Evolutionary conservation across 805 yeast species (phyloP).

Genomic region (Candida qinlingensis): DNA sequence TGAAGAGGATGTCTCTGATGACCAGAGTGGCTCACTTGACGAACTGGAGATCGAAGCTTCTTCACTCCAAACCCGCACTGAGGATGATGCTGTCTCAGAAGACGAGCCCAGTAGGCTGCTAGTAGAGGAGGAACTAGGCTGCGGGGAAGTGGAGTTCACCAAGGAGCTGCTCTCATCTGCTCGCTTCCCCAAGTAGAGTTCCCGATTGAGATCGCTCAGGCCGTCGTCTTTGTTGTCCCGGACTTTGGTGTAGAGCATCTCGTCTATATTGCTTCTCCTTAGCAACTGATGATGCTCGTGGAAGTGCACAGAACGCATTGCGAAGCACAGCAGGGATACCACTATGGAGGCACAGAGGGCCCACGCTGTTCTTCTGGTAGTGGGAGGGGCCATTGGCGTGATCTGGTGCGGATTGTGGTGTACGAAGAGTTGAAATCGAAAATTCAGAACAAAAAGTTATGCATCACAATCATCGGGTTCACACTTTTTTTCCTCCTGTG

Average conservation of each 20-base stretch:
- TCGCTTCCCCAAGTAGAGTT: not conserved
- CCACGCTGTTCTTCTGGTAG: not conserved
- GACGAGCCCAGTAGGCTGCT: not conserved
- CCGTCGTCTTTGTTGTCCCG: not conserved
- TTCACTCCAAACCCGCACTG: not conserved
- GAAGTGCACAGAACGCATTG: not conserved
- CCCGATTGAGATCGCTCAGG: not conserved
- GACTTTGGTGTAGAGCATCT: not conserved
- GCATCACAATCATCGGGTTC: not conserved
- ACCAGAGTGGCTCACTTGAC: too few relatives aligned
- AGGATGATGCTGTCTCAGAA: not conserved
- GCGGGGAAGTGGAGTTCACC: not conserved
- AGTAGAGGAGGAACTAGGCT: not conserved
- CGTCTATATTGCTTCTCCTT: not conserved
- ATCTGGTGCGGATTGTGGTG: too few relatives aligned
- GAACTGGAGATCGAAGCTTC: not conserved
- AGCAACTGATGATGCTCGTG: not conserved
- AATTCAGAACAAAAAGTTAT: not conserved
- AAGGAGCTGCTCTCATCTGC: not conserved
- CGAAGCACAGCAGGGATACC: not conserved
- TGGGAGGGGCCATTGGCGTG: too few relatives aligned
- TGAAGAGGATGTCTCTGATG: slow-evolving; percentile 4
- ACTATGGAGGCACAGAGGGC: not conserved
- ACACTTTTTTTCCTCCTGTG: not conserved
- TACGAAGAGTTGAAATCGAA: not conserved